Evolutionary conservation across 2,329 filamentous ascomycete genomes (phyloP), one percentile per base, ranked within the genome.

Genomic region (Penicillium sp.): DNA sequence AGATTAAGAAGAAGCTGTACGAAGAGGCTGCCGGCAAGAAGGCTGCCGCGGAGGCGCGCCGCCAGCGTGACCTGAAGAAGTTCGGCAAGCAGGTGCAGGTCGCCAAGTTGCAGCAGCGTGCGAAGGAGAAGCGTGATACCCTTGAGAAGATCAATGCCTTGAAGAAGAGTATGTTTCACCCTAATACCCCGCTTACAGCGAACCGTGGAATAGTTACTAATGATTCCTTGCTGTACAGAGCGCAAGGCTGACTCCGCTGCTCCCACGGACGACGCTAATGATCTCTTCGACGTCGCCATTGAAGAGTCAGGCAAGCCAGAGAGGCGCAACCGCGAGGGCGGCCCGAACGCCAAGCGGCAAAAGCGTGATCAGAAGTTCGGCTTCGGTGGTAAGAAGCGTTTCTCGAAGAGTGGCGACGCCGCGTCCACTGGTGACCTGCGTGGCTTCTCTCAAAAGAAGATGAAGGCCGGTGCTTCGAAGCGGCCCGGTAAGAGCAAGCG

Each of bases 51-150:
- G 95, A 99, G 77, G 95, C 95, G 6, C 87, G 92, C 74, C 92
- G 92, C 79, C 89, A 94, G 81, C 85, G 95, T 64, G 95, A 99
- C 76, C 83, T 98, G 70, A 98, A 97, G 87, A 99, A 98, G 81
- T 99, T 98, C 75, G 95, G 95, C 75, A 99, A 99, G 82, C 91
- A 96, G 77, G 95, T 98, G 54, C 95, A 99, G 82, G 87, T 96
- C 60, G 93, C 93, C 60, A 97, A 96, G 82, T 80, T 96, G 76
- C 94, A 98, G 79, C 94, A 99, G 84, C 84, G 95, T 50, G 87
- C 91, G 52, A 96, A 96, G 84, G 89, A 88, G 72, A 97, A 97
- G 88, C 88, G 87, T 69, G 91, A 96, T 63, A 96, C 92, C 4
- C 81, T 99, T 64, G 95, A 98, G 69, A 97, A 97, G 84, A 97